phyloP scores from a whole-genome alignment of 108 stramenopile genomes.

The Pseudonitzschia multistriata region DNA sequence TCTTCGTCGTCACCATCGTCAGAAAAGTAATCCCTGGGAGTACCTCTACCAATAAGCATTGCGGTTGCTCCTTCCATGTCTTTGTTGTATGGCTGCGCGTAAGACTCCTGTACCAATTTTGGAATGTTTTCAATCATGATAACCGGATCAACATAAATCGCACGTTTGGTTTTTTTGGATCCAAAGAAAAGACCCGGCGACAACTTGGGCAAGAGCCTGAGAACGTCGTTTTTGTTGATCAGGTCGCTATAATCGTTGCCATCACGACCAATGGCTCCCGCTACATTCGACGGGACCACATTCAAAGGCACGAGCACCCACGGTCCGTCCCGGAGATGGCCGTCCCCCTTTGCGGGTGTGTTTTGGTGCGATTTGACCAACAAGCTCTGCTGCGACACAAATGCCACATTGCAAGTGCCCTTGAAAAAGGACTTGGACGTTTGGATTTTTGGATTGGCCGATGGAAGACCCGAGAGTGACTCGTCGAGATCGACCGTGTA shows the following conservation, averaged over 20 bases:
- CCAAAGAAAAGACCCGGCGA: conserved; percentile 81
- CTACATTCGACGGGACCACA: conserved; percentile 14
- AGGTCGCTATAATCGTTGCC: conserved; percentile 16
- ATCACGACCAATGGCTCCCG: not conserved
- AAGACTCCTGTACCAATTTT: conserved; percentile 45
- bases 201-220: conserved; percentile 67
- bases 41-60: conserved; percentile 50
- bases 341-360: not conserved
- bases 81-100: conserved; percentile 42
- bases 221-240: conserved; percentile 3
- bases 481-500: conserved; percentile 71
- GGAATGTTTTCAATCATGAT: conserved; percentile 53
- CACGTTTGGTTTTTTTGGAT: conserved; percentile 40
- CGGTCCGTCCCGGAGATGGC: conserved; percentile 53
- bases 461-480: conserved; percentile 56
- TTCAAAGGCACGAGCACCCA: conserved; percentile 71
- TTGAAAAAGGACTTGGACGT: conserved; percentile 48
- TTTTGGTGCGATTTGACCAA: conserved; percentile 38
- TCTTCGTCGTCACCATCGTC: conserved; percentile 22
- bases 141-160: conserved; percentile 65
- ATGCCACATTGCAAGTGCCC: conserved; percentile 72
- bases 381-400: conserved; percentile 63
- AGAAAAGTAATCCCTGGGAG: conserved; percentile 21
- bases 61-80: conserved; percentile 51
- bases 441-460: conserved; percentile 41